Conservation (phyloP, 2,329 filamentous ascomycete genomes). For the Trichoderma harzianum region DNA sequence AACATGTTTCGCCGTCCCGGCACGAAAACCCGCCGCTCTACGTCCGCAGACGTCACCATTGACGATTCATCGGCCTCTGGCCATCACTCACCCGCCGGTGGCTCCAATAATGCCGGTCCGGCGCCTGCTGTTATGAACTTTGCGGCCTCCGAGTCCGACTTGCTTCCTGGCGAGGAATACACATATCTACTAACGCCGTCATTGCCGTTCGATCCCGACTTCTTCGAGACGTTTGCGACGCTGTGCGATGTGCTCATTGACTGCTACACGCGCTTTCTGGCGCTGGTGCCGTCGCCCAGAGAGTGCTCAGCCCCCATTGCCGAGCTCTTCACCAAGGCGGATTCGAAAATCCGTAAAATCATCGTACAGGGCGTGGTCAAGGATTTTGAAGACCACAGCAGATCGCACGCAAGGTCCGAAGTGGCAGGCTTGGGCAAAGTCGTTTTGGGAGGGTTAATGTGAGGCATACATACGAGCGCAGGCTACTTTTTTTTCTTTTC, state of each 20-base stretch:
- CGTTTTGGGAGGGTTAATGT: conserved; percentile 82
- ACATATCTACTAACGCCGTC: conserved; percentile 84
- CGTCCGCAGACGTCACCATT: conserved; percentile 42
- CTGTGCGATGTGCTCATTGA: conserved; percentile 95
- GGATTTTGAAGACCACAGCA: conserved; percentile 87
- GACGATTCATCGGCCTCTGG: conserved; percentile 24
- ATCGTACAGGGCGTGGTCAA: conserved; percentile 82
- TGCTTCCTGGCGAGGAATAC: conserved; percentile 82
- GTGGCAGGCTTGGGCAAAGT: conserved; percentile 83
- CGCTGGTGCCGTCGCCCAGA: conserved; percentile 70
- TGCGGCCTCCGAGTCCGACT: conserved; percentile 59
- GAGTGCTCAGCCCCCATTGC: conserved; percentile 68
- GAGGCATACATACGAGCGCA: conserved; percentile 21
- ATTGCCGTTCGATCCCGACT: conserved; percentile 93
- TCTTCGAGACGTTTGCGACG: conserved; percentile 93
- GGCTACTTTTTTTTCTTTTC: background rate
- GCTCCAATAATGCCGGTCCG: conserved; percentile 25
- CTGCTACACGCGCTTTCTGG: conserved; percentile 76
- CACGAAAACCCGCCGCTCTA: conserved; percentile 55
- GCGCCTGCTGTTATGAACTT: conserved; percentile 51
- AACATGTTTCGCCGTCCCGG: conserved; percentile 74
- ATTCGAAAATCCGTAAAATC: conserved; percentile 80
- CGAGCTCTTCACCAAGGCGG: conserved; percentile 87
- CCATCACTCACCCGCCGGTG: background rate
- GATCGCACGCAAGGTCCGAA: conserved; percentile 73